Evolutionary conservation across 1,284 basidiomycete species (phyloP).

Genomic region (Neotropicomus parvogracilis): DNA sequence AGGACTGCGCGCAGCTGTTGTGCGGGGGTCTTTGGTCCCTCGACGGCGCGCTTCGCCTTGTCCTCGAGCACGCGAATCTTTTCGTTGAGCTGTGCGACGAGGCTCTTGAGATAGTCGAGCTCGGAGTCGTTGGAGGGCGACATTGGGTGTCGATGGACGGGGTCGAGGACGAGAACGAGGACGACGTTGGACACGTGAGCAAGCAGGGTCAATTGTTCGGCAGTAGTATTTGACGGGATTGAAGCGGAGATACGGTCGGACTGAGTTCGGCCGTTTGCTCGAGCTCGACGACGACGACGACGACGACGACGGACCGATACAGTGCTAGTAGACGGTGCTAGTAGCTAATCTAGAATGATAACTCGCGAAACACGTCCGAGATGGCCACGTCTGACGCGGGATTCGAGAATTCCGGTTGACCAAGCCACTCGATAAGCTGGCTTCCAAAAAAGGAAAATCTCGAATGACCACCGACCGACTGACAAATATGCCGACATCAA

Average conservation of each 20-base stretch:
- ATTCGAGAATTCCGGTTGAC: no score
- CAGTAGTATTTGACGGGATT: slow-evolving; percentile 16
- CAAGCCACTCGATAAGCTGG: background rate
- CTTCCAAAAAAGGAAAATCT: slow-evolving; percentile 18
- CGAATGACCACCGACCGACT: slow-evolving; percentile 10
- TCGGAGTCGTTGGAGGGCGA: slow-evolving; percentile 53
- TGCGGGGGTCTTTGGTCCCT: slow-evolving; percentile 59
- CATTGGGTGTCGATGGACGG: slow-evolving; percentile 39
- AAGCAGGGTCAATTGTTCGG: slow-evolving; percentile 10
- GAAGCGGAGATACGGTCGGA: slow-evolving; percentile 23
- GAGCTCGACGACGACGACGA: no score
- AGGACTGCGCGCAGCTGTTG: slow-evolving; percentile 86
- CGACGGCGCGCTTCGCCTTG: slow-evolving; percentile 48
- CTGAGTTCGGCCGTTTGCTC: background rate
- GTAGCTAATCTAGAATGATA: no score
- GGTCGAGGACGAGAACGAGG: background rate
- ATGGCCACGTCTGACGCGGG: no score
- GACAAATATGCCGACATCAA: slow-evolving; percentile 21
- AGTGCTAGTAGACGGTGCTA: no score
- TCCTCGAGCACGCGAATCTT: slow-evolving; percentile 75
- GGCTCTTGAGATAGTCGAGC: slow-evolving; percentile 86
- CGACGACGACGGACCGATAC: no score
- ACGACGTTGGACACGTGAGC: background rate
- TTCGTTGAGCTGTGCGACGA: slow-evolving; percentile 77
- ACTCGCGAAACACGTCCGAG: no score